Evolutionary conservation across 1,139 yeast species (phyloP), one percentile per base, ranked within the genome.

Genomic region (Pichia sp.): DNA sequence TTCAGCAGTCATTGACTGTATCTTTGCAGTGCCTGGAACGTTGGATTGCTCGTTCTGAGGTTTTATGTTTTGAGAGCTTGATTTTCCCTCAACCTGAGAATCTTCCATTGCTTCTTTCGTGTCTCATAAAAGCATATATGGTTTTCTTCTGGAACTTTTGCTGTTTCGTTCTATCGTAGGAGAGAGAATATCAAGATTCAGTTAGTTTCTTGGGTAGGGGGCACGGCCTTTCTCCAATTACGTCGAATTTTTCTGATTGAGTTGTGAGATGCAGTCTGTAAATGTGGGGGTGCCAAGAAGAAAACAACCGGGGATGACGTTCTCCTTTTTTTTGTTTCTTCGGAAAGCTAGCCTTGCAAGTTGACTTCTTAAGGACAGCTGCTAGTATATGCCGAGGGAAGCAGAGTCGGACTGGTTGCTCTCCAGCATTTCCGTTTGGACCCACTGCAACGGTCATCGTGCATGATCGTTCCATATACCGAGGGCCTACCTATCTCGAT

Each of bases 21-120:
- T 7, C 18, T 13, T 34, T 34, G 37, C 18, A n/a, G 37, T 10
- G 37, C n/a, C 37, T 10, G 18, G 18, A 7, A 34, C 37, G 18
- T 18, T n/a, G 19, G 7, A 7, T 42, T 42, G 34, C 22, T 42
- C 40, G 13, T 30, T 43, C n/a, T 28, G 22, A 13, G 30, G 47
- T 36, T 34, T 36, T 18, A 23, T 7, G 18, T 4, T 3, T 43
- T 43, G 46, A 43, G 25, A 36, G n/a, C 41, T 22, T 37, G 47
- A 22, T 13, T 45, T 45, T 21, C 18, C 31, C 23, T 45, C 47
- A 45, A 45, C 36, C 42, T 45, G 41, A 25, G 41, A 21, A 44
- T 31, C 42, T 23, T 45, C 42, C 47, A 45, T 45, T 42, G 36
- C 36, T 42, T 28, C 9, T 19, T 25, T 39, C 26, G 9, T 18